These are phyloP conservation scores for Helianthus tuberosus DNA, from an alignment of 129 eudicot genomes.

Conservation along the genomic window DNA sequence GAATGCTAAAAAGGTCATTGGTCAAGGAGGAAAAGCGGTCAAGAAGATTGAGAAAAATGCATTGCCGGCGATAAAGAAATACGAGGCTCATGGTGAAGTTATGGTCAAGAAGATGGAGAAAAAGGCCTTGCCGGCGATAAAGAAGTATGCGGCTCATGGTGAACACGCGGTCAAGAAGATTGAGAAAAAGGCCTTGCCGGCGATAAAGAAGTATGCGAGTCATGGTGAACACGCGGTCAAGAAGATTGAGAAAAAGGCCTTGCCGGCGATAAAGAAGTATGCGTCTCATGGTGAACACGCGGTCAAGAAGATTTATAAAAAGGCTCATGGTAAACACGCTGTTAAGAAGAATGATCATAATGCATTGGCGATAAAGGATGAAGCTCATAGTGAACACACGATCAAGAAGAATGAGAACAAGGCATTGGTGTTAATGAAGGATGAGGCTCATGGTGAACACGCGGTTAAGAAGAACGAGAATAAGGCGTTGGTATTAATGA, in stretches of 20 bases:
- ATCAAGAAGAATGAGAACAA: not conserved
- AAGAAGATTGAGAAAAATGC: conserved; percentile 23
- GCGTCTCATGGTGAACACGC: conserved; percentile 3
- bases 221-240: not conserved
- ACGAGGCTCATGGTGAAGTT: not conserved
- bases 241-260: not conserved
- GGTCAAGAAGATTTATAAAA: not conserved
- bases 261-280: too few species aligned
- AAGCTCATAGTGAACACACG: not conserved
- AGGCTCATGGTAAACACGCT: not conserved
- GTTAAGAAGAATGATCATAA: not conserved
- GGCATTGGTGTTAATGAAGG: conserved; percentile 3
- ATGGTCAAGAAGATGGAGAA: not conserved
- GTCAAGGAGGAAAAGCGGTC: conserved; percentile 15
- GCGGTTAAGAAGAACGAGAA: not conserved
- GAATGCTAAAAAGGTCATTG: conserved; percentile 31
- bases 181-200: not conserved
- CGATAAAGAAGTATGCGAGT: not conserved
- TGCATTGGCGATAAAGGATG: not conserved
- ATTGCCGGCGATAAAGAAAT: conserved; percentile 35
- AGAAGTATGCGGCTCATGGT: not conserved
- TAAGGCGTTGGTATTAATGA: not conserved
- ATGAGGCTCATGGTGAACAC: not conserved
- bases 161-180: not conserved
- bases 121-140: too few species aligned